Base-by-base conservation (phyloP, 352 stramenopile genomes). In the Phytophthora pseudosyringae region DNA sequence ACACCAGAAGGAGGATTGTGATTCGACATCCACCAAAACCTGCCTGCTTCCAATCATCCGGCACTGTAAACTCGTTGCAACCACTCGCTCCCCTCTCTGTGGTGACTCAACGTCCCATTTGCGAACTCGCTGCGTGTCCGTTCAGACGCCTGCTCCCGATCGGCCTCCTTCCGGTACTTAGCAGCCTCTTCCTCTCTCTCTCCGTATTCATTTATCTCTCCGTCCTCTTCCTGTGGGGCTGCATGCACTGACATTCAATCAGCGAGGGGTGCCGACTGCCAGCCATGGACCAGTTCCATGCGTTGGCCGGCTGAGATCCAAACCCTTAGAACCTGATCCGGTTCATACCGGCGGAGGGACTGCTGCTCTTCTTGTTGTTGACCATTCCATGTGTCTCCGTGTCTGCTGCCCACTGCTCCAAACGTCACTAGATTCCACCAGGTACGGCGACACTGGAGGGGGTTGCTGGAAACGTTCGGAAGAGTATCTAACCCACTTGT, bases 271-370 rank as follows among this genome's bases (percentile, higher is more conserved):
- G 77, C 75, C 78, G 65, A 74, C 29, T 59, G 67, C 64, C 59
- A 73, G 52, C 54, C 75, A 75, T 82, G 66, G 68, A 81, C 74
- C 3, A 75, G 66, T 80, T 81, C 73, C 55, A 69, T 80, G 68
- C 49, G 74, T 67, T 74, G 64, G 56, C 61, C 58, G 76, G 75
- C 76, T 86, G 79, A 86, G 76, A 85, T 81, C 18, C 2, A 85
- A 50, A 86, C 75, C 74, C 74, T 88, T 81, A 75, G 63, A 76
- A 86, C 79, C 76, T 86, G 76, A 88, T 82, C 78, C 73, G 78
- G 78, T 15, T 83, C 67, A 75, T 80, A 78, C 78, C 75, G 74
- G 77, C 74, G 77, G 74, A 86, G 77, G 77, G 69, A 86, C 72
- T 81, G 71, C 76, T 81, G 76, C 25, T 61, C 18, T 73, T 64